A percentile compares a stretch with the other conserved stretches of the same genome.
phyloP scores from a whole-genome alignment of 345 rosid species.

The Draba incana region DNA sequence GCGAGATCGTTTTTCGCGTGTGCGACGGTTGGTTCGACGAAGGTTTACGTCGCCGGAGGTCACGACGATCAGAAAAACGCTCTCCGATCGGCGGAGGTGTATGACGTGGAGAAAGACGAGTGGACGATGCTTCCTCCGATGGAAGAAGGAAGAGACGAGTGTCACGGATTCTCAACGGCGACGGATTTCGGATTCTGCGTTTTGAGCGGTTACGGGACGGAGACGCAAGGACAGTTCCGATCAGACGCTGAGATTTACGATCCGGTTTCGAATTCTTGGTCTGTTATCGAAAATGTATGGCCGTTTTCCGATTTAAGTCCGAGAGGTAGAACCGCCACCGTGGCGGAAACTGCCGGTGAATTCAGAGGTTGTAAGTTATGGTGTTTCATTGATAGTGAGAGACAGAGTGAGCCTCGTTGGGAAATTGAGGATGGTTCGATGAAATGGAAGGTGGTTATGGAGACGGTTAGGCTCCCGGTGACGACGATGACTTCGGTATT shows the following conservation, averaged over 20 bases:
- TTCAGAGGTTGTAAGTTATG: constrained; percentile 43
- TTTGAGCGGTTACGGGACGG: constrained; percentile 63
- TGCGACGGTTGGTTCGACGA: constrained; percentile 41
- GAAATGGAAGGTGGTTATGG: constrained; percentile 39
- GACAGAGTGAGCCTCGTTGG: constrained; percentile 39
- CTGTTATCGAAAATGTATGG: constrained; percentile 45
- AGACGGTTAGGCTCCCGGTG: constrained; percentile 48
- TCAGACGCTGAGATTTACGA: constrained; percentile 58
- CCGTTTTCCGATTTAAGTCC: constrained; percentile 50
- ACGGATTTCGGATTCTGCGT: constrained; percentile 49
- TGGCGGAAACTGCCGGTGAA: constrained; percentile 27
- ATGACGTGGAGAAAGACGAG: constrained; percentile 55
- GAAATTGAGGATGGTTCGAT: constrained; percentile 34
- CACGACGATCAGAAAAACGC: constrained; percentile 70
- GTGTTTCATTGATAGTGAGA: constrained; percentile 35
- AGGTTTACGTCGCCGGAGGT: constrained; percentile 62
- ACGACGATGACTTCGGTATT: constrained; percentile 42
- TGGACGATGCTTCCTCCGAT: constrained; percentile 52
- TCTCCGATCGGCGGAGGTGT: constrained; percentile 50
- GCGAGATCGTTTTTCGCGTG: constrained; percentile 63
- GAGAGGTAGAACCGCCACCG: constrained; percentile 45
- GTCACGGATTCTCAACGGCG: constrained; percentile 50
- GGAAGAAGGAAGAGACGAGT: constrained; percentile 63
- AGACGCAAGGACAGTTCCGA: constrained; percentile 58
- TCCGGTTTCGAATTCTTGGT: constrained; percentile 47